Evolutionary conservation across 176 grass and related monocot species (phyloP), one percentile per base, ranked within the genome.

Genomic region (Pharus latifolius): DNA sequence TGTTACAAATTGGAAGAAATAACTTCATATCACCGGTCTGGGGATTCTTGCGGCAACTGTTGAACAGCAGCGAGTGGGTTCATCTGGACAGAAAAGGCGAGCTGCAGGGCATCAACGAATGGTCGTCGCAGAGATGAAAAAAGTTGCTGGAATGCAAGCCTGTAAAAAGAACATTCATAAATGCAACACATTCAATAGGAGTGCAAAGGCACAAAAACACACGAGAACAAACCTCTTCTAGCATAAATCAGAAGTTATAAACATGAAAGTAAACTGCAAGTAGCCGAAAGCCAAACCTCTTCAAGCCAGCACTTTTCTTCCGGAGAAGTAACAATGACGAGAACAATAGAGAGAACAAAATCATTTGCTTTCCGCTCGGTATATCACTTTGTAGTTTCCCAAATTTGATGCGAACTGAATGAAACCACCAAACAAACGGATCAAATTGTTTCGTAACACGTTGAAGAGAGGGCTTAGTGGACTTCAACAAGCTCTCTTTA

Each of bases 31-130:
- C 70, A 92, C 74, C 82, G 75, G 69, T 35, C 60, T 64, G 80
- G 79, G 16, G 86, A 80, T 26, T 58, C 74, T 37, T 84, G 77
- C 19, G 93, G 86, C 44, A 80, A 38, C 57, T 97, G 89, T 50
- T 90, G 94, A 47, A 91, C 84, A 47, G 89, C 87, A 64, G 94
- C 94, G 42, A 98, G 80, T 0, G 95, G 95, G 67, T 98, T 98
- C 84, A 91, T 83, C 81, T 98, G 95, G 57, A 93, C 75, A 11
- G 84, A 93, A 66, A 98, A 98, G 1, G 90, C 95, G 1, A 98
- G 83, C 16, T 63, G 84, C 76, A 88, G 65, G 22, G 87, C 81
- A 42, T 98, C 95, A 22, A 98, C 5, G 56, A 84, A 67, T 19
- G 72, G 81, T 68, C 64, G 77, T 74, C 80, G 85, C 31, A 98